phyloP scores from a whole-genome alignment of 1,284 basidiomycete genomes.

The Tilletiopsis washingtonensis region DNA sequence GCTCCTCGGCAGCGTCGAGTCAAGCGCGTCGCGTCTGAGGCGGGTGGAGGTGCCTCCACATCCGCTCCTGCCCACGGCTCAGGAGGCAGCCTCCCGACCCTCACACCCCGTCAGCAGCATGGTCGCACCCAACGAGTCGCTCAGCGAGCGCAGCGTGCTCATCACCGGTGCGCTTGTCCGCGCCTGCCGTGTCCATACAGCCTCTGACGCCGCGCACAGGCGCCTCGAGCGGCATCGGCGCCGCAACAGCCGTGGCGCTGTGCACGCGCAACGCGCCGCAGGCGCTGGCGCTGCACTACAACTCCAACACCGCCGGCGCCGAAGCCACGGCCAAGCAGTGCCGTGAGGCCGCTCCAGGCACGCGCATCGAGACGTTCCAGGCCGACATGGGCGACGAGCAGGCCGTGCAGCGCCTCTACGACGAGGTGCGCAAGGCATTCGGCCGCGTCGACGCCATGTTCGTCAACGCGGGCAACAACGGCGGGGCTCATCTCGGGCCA shows the following conservation, averaged over 20 bases:
- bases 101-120: too few relatives aligned
- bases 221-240: neutral
- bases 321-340: neutral
- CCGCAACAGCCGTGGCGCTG: neutral
- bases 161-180: too few relatives aligned
- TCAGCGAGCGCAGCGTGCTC: too few relatives aligned
- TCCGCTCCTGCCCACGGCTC: too few relatives aligned
- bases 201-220: too few relatives aligned
- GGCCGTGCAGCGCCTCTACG: neutral
- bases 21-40: too few relatives aligned
- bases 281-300: neutral
- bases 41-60: too few relatives aligned
- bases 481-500: neutral
- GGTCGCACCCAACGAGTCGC: too few relatives aligned
- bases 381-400: neutral
- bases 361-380: neutral
- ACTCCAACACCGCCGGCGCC: neutral
- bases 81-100: too few relatives aligned
- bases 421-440: neutral
- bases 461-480: neutral
- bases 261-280: too few relatives aligned
- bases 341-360: neutral
- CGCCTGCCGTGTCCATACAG: too few relatives aligned
- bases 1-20: too few relatives aligned
- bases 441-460: neutral